Evolutionary conservation across 2,329 filamentous ascomycete species (phyloP).

Genomic region (Alternaria sp.): DNA sequence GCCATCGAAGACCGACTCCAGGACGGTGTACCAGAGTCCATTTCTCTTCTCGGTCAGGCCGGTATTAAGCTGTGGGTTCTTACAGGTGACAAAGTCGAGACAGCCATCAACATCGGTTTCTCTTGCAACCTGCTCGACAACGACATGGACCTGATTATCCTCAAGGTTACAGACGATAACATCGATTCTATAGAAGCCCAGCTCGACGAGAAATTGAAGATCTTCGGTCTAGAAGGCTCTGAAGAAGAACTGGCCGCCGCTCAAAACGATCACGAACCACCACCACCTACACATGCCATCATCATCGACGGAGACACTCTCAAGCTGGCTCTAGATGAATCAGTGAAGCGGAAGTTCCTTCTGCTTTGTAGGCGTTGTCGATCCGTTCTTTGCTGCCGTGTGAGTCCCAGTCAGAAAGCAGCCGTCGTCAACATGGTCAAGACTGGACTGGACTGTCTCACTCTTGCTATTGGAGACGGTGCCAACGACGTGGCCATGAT

Average conservation of each 20-base stretch:
- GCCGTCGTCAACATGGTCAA: constrained; percentile 98
- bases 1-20: constrained; percentile 97
- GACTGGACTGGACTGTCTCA: constrained; percentile 93
- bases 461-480: constrained; percentile 87
- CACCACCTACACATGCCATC: constrained; percentile 86
- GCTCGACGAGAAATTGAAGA: constrained; percentile 75
- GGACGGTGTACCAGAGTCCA: constrained; percentile 96
- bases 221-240: constrained; percentile 82
- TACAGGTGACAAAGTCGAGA: constrained; percentile 98
- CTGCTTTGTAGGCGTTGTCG: constrained; percentile 97
- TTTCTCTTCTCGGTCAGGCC: constrained; percentile 86
- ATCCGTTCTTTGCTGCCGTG: constrained; percentile 95
- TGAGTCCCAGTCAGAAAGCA: constrained; percentile 95
- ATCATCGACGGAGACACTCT: constrained; percentile 96
- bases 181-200: constrained; percentile 71
- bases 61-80: constrained; percentile 99
- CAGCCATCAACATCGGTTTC: constrained; percentile 99
- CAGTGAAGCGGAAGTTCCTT: constrained; percentile 89
- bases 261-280: constrained; percentile 83
- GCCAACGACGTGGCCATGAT: constrained; percentile 96
- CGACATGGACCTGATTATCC: constrained; percentile 93
- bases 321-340: constrained; percentile 83
- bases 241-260: constrained; percentile 85
- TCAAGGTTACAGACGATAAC: constrained; percentile 83
- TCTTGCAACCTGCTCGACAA: constrained; percentile 98